These are phyloP conservation scores for Usnea hakonensis DNA, from an alignment of 495 filamentous ascomycete genomes.

Conservation along the genomic window DNA sequence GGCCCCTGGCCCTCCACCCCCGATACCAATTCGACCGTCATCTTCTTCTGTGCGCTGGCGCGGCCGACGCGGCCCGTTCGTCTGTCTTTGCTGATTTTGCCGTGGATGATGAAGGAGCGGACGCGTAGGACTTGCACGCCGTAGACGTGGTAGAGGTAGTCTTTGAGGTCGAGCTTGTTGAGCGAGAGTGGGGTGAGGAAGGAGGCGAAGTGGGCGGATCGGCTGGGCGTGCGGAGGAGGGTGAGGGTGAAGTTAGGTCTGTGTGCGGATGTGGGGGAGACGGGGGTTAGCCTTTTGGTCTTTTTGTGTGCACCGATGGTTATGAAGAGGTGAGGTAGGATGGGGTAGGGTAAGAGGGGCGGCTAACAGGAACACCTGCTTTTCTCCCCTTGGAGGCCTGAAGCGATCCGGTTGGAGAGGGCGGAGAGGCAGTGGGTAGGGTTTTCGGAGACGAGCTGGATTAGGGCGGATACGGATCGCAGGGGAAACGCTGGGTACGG, in stretches of 20 bases:
- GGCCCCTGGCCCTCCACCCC: conserved; percentile 27
- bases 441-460: conserved; percentile 5
- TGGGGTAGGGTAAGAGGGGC: not conserved
- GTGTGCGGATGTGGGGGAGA: not conserved
- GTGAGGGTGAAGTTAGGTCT: conserved; percentile 65
- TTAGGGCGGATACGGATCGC: conserved; percentile 1
- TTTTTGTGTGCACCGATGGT: not conserved
- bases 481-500: not conserved
- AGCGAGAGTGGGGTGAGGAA: conserved; percentile 67
- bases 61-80: conserved; percentile 34
- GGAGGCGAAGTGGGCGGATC: conserved; percentile 59
- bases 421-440: conserved; percentile 19
- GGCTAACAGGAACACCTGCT: conserved; percentile 23
- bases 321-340: conserved; percentile 8
- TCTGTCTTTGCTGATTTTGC: conserved; percentile 40
- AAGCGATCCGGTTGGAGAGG: conserved; percentile 22
- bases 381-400: conserved; percentile 18
- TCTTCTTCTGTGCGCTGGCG: conserved; percentile 58
- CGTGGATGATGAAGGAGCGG: conserved; percentile 60
- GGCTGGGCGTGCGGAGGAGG: conserved; percentile 52
- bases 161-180: conserved; percentile 73
- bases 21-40: conserved; percentile 59
- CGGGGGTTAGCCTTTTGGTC: not conserved
- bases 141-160: conserved; percentile 72
- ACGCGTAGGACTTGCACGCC: conserved; percentile 48